Percentiles rank a stretch among this genome's conserved stretches.
phyloP scores from a whole-genome alignment of 352 stramenopile genomes.

The Bremia lactucae region DNA sequence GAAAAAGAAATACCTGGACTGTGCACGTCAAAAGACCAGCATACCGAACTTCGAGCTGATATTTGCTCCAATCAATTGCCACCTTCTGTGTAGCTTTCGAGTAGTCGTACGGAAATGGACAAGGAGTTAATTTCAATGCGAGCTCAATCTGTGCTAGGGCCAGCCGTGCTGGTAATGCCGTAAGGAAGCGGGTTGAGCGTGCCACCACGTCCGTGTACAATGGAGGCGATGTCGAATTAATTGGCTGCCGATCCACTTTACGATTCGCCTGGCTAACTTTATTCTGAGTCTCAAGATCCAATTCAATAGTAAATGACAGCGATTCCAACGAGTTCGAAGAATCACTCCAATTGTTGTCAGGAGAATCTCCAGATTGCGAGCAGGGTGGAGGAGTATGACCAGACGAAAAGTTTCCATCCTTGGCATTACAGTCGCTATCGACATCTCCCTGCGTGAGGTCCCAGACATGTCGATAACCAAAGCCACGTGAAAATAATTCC shows the following conservation, averaged over 20 bases:
- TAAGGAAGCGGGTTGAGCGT: conserved; percentile 66
- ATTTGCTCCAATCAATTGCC: conserved; percentile 57
- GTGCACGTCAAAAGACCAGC: conserved; percentile 53
- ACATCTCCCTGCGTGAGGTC: conserved; percentile 15
- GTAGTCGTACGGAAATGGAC: conserved; percentile 34
- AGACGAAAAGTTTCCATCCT: conserved; percentile 32
- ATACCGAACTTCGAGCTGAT: conserved; percentile 63
- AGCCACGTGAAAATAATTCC: conserved; percentile 47
- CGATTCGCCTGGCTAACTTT: conserved; percentile 3
- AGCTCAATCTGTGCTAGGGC: conserved; percentile 58
- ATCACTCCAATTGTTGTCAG: too few relatives aligned
- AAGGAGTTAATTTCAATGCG: conserved; percentile 33
- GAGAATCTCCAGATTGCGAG: too few relatives aligned
- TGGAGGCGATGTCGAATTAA: conserved; percentile 23
- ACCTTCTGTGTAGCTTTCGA: conserved; percentile 38
- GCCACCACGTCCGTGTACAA: conserved; percentile 55
- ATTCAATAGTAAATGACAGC: too few relatives aligned
- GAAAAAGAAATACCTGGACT: conserved; percentile 74
- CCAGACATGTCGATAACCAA: conserved; percentile 24
- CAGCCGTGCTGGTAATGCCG: conserved; percentile 43
- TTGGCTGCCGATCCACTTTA: too few relatives aligned
- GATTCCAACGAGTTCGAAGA: too few relatives aligned
- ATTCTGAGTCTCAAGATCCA: background rate
- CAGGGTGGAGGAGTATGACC: conserved; percentile 19
- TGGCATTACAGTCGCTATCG: conserved; percentile 1